phyloP scores from a whole-genome alignment of 805 yeast genomes.

The Dipodascopsis tothii region DNA sequence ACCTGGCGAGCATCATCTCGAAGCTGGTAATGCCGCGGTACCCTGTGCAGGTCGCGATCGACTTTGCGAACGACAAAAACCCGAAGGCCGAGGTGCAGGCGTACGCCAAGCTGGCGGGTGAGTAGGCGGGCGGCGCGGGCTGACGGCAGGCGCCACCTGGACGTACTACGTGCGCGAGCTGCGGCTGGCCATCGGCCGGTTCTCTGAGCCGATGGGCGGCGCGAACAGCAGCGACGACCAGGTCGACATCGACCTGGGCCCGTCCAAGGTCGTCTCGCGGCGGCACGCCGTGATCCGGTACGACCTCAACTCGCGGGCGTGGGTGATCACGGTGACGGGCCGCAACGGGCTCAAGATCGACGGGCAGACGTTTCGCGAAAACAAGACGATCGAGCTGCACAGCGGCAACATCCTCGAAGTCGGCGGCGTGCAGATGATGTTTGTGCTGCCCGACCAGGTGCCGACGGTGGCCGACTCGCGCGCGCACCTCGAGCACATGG shows the following conservation, averaged over 20 bases:
- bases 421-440: slow-evolving; percentile 99
- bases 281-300: slow-evolving; percentile 80
- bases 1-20: slow-evolving; percentile 43
- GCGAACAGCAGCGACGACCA: slow-evolving; percentile 26
- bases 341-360: slow-evolving; percentile 92
- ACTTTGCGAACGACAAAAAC: slow-evolving; percentile 66
- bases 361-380: slow-evolving; percentile 43
- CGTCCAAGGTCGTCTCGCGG: slow-evolving; percentile 93
- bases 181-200: slow-evolving; percentile 76
- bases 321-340: slow-evolving; percentile 82
- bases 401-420: slow-evolving; percentile 91
- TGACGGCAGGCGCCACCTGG: slow-evolving; percentile 50
- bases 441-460: slow-evolving; percentile 72
- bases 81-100: slow-evolving; percentile 79
- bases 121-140: not conserved
- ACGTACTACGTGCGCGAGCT: slow-evolving; percentile 83
- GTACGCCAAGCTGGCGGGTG: slow-evolving; percentile 91
- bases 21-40: slow-evolving; percentile 65
- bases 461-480: slow-evolving; percentile 3
- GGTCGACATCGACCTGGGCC: slow-evolving; percentile 86
- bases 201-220: slow-evolving; percentile 40
- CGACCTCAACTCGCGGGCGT: slow-evolving; percentile 62
- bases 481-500: not conserved
- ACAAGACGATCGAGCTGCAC: slow-evolving; percentile 43
- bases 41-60: slow-evolving; percentile 63